These are phyloP conservation scores for Xylariales sp. DNA, from an alignment of 2,329 filamentous ascomycete genomes.

Conservation along the genomic window DNA sequence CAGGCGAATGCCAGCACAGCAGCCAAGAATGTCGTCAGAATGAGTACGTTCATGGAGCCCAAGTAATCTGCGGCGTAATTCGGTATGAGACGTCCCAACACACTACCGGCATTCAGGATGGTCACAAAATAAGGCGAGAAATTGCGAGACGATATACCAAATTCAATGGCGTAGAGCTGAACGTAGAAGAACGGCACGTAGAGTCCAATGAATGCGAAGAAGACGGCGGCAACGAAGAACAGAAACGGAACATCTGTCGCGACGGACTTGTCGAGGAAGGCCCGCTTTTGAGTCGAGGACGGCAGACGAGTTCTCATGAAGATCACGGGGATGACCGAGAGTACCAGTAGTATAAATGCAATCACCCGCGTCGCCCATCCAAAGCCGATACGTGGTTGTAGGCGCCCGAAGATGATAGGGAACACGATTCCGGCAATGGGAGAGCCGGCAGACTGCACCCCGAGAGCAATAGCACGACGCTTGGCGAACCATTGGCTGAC, in stretches of 20 bases:
- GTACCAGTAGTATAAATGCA: constrained; percentile 32
- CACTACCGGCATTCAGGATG: constrained; percentile 31
- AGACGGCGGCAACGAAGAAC: constrained; percentile 17
- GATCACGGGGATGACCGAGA: constrained; percentile 19
- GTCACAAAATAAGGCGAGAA: constrained; percentile 28
- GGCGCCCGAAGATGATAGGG: constrained; percentile 35
- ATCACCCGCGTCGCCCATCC: constrained; percentile 43
- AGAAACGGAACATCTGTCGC: constrained; percentile 25
- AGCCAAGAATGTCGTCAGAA: constrained; percentile 21
- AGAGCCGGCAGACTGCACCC: constrained; percentile 16
- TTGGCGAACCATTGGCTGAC: constrained; percentile 27
- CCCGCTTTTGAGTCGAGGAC: constrained; percentile 16
- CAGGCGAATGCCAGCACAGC: constrained; percentile 27
- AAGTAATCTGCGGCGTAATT: constrained; percentile 28
- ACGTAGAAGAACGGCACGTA: constrained; percentile 34
- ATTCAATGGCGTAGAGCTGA: constrained; percentile 15
- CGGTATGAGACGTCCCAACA: constrained; percentile 32
- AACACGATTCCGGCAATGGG: constrained; percentile 34
- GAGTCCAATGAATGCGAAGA: constrained; percentile 29
- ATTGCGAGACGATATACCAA: constrained; percentile 8
- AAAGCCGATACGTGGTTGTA: constrained; percentile 41
- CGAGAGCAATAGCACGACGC: constrained; percentile 18
- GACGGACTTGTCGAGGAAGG: constrained; percentile 22
- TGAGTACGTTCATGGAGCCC: constrained; percentile 26
- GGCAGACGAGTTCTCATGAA: constrained; percentile 24